Base-by-base conservation (phyloP, 495 filamentous ascomycete genomes). In the Podospora australis region DNA sequence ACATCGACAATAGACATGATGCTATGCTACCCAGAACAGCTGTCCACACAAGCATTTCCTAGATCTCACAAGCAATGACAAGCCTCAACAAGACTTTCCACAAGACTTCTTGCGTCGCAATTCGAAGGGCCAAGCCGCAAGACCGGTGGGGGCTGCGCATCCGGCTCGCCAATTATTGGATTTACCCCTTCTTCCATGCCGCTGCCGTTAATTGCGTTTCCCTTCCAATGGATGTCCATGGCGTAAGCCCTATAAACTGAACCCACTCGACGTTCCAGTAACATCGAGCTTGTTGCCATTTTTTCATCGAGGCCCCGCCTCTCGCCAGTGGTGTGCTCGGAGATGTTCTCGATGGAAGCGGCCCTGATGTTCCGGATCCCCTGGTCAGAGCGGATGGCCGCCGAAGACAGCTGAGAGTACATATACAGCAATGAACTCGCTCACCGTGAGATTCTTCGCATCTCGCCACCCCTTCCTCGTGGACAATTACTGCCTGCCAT, bases 101-200 rank as follows among this genome's bases (percentile, higher is more conserved):
- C 32, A 36, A 36, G 32, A 36, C 14, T 10, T 36, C 9, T 19
- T n/a, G 13, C 14, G 32, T 36, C 19, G 32, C 32, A 36, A 36
- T 36, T 17, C 32, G 32, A n/a, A 17, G 32, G 19, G 32, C n/a
- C 19, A 36, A 36, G 32, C 32, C n/a, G n/a, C n/a, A n/a, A n/a
- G n/a, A n/a, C n/a, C n/a, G 39, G 20, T 6, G 22, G 40, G 22
- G 23, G 22, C 40, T 29, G 40, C 24, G 25, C 19, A 22, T 39
- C 29, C 28, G 20, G 49, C 44, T 46, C 19, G 44, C 52, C 54
- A 51, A 49, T 44, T 20, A 19, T 42, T 47, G 48, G 44, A 58
- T 64, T 64, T 64, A 61, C 39, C 58, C 60, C 56, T 54, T 52
- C 55, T 53, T 59, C 49, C 60, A 61, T 47, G 44, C 58, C 53